A percentile compares a stretch with the other conserved stretches of the same genome.
These are phyloP conservation scores for Candida insectalens DNA, from an alignment of 805 yeast species.

Conservation along the genomic window DNA sequence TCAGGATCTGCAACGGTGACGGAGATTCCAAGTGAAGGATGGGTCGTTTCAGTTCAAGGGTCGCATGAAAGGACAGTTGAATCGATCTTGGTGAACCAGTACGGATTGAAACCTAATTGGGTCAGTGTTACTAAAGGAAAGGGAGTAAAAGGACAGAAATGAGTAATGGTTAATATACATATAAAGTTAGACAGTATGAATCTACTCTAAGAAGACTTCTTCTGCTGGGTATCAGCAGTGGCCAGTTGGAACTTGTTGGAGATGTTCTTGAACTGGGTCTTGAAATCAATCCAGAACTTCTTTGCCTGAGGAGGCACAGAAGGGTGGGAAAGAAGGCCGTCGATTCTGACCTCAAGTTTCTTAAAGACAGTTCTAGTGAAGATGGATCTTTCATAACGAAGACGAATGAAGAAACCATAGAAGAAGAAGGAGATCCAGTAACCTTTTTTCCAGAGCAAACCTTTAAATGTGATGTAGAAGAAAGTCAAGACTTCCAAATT, in stretches of 20 bases:
- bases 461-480: constrained; percentile 20
- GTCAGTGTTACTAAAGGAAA: neutral
- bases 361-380: constrained; percentile 59
- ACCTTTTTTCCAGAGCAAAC: constrained; percentile 40
- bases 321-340: constrained; percentile 39
- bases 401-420: constrained; percentile 52
- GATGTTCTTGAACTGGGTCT: constrained; percentile 22
- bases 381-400: constrained; percentile 62
- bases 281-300: constrained; percentile 35
- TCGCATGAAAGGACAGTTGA: constrained; percentile 61
- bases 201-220: neutral
- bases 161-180: neutral
- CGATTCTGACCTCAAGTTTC: constrained; percentile 49
- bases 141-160: neutral
- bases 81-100: constrained; percentile 43
- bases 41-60: constrained; percentile 77
- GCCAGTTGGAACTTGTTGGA: neutral
- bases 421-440: constrained; percentile 46
- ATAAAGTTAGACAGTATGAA: neutral
- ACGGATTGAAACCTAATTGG: constrained; percentile 59
- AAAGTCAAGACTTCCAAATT: constrained; percentile 6
- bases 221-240: neutral
- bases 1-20: constrained; percentile 82
- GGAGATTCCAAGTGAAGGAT: constrained; percentile 44
- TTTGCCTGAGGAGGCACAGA: constrained; percentile 39